Base-by-base conservation (phyloP, 2,329 filamentous ascomycete genomes). In the Exophiala xenobiotica region DNA sequence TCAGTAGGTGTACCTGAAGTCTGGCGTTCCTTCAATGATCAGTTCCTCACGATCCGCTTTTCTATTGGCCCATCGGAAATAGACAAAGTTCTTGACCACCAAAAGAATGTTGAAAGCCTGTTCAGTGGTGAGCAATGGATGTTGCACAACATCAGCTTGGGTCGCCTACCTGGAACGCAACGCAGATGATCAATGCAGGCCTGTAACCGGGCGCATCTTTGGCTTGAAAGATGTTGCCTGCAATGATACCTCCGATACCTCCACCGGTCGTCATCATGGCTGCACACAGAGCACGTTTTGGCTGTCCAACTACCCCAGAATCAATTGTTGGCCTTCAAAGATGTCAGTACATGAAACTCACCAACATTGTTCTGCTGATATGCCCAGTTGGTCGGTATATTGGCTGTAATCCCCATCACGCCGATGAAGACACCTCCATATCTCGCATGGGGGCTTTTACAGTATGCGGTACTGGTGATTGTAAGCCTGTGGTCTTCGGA, bases 321-420 rank as follows among this genome's bases (percentile, higher is more conserved):
- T 46, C n/a, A 27, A n/a, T 19, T 18, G 22, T 8, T 18, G 5
- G 14, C 8, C 22, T 19, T 4, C 40, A 29, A 42, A 27, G 4
- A 23, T 14, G 22, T 9, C 26, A n/a, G 12, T 45, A 18, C 22
- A 23, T 33, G 11, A 9, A n/a, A 37, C 51, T 27, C 27, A 51
- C 46, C 82, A 63, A 93, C 85, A 69, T 93, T 95, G 71, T 91
- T 93, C 39, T 87, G 86, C 71, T 91, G 87, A 71, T 88, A 92
- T 0, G 87, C 79, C 74, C 93, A 82, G 40, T 81, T 75, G 1
- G 82, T 76, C 0, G 90, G 88, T 3, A 91, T 76, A 65, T 92
- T 92, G 58, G 82, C 79, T 68, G 90, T 90, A 56, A 84, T 82
- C 3, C 86, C 88, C 0, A 86, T 86, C 0, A 86, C 85, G 14